Conservation (phyloP, 148 eudicot genomes). For the Cornus controversa region DNA sequence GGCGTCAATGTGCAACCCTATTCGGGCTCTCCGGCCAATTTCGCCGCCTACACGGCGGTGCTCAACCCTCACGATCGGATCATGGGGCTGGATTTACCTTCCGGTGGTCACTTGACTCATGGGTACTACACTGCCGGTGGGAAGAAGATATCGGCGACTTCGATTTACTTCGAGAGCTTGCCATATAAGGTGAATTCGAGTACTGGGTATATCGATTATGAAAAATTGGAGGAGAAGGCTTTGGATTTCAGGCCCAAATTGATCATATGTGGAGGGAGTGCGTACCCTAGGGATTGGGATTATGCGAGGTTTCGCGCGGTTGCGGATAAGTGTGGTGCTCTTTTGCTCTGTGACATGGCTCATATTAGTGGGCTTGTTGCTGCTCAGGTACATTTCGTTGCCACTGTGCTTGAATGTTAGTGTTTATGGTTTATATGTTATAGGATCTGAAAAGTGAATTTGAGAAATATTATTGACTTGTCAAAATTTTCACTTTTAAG, state of each 20-base stretch:
- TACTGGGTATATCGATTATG: conserved; percentile 92
- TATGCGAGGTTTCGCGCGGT: conserved; percentile 58
- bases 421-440: too few species aligned
- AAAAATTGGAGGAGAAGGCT: conserved; percentile 85
- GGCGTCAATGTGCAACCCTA: conserved; percentile 92
- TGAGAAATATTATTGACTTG: too few species aligned
- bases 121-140: conserved; percentile 90
- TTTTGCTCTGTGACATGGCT: conserved; percentile 97
- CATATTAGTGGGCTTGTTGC: conserved; percentile 99
- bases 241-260: conserved; percentile 90
- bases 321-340: conserved; percentile 87
- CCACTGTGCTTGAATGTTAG: too few species aligned
- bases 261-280: conserved; percentile 97
- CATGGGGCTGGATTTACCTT: conserved; percentile 86
- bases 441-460: too few species aligned
- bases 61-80: conserved; percentile 81
- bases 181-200: conserved; percentile 76
- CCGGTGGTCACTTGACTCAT: conserved; percentile 90
- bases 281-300: conserved; percentile 97
- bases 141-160: conserved; percentile 84
- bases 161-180: conserved; percentile 95
- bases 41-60: conserved; percentile 87
- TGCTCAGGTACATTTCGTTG: conserved; percentile 71
- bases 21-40: conserved; percentile 73
- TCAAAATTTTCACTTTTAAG: too few species aligned